Evolutionary conservation across 78 protist genomes (phyloP), one percentile per base, ranked within the genome.

Genomic region (Cyanophora paradoxa): DNA sequence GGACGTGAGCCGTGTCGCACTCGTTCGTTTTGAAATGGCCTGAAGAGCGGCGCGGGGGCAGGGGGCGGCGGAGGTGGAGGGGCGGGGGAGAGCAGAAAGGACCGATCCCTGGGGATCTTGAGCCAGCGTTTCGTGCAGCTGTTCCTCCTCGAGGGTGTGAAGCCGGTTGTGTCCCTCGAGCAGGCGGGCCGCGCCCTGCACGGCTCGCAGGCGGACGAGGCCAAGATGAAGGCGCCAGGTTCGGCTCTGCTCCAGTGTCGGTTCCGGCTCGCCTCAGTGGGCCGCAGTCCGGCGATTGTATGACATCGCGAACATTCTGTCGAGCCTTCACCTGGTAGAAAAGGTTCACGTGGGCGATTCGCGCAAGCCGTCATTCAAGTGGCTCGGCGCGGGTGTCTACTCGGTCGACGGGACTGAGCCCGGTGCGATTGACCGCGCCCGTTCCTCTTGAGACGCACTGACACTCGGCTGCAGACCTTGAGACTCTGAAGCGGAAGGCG

Each of bases 251-350:
- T n/a, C n/a, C n/a, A n/a, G n/a, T n/a, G n/a, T n/a, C n/a, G n/a
- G n/a, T n/a, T n/a, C n/a, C n/a, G n/a, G n/a, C n/a, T n/a, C n/a
- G n/a, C n/a, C n/a, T n/a, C n/a, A n/a, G n/a, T n/a, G n/a, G n/a
- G n/a, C n/a, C n/a, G n/a, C n/a, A n/a, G n/a, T 74, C 11, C 50
- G 79, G 34, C 26, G 79, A 6, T 41, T 74, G 28, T 74, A 74
- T 71, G 79, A 74, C 71, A 62, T 74, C 34, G 79, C 79, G 31
- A 74, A 74, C 40, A 62, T 74, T 58, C 79, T 74, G 41, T 59
- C 52, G 20, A 62, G 72, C 37, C 59, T 74, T 22, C 59, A 74
- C 37, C 79, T 74, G 37, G 36, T 65, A 26, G 20, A 61, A 22
- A 61, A 61, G 66, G 66, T 61, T 26, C 66, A 61, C 28, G 39